These are phyloP conservation scores for Aspergillus latus DNA, from an alignment of 2,329 filamentous ascomycete species.

Conservation along the genomic window DNA sequence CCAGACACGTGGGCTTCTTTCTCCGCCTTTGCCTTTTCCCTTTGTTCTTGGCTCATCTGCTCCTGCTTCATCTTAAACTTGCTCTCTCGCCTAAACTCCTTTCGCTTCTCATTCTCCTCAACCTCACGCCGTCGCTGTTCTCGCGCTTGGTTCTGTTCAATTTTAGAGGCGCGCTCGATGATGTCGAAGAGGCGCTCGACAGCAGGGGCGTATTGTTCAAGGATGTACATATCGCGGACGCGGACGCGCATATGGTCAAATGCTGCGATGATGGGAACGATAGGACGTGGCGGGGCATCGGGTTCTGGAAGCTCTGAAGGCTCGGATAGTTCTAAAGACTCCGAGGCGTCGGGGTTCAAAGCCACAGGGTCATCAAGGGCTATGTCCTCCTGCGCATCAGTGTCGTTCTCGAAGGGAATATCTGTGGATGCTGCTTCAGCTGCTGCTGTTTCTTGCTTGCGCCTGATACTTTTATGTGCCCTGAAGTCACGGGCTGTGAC, in stretches of 20 bases:
- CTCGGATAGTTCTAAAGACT: no score
- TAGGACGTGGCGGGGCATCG: not conserved
- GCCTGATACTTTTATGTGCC: not conserved
- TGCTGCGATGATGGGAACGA: slow-evolving; percentile 53
- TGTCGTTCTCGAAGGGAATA: slow-evolving; percentile 14
- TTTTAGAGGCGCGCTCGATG: slow-evolving; percentile 35
- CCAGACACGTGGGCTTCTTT: not conserved
- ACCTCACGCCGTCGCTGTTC: slow-evolving; percentile 14
- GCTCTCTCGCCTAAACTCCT: slow-evolving; percentile 15
- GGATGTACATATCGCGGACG: slow-evolving; percentile 57
- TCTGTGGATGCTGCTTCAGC: not conserved
- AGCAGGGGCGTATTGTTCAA: slow-evolving; percentile 59
- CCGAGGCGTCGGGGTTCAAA: not conserved
- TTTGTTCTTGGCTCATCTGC: slow-evolving; percentile 21
- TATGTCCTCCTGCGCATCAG: slow-evolving; percentile 8
- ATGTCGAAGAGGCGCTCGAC: slow-evolving; percentile 53
- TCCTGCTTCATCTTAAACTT: slow-evolving; percentile 24
- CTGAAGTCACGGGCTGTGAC: not conserved
- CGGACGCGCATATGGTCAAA: slow-evolving; percentile 66
- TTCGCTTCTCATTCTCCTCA: not conserved
- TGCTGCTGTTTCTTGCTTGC: not conserved
- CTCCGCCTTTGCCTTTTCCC: slow-evolving; percentile 2
- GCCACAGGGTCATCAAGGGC: slow-evolving; percentile 8
- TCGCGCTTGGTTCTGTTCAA: slow-evolving; percentile 20
- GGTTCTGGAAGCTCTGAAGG: no score